Evolutionary conservation across 768 basidiomycete genomes (phyloP), one percentile per base, ranked within the genome.

Genomic region (Leccinum imitatum): DNA sequence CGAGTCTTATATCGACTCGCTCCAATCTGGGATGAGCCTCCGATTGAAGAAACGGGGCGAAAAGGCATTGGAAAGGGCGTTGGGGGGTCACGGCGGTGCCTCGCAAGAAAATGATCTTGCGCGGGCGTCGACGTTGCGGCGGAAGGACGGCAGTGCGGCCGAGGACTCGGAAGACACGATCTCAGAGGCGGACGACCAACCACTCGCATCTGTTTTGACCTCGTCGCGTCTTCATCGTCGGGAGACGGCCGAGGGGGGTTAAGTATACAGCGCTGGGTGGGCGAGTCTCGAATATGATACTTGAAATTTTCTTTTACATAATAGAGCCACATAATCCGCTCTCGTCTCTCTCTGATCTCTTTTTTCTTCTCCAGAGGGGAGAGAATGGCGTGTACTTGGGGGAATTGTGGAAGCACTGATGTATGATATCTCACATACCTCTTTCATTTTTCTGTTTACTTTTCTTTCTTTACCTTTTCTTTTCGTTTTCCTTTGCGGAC

Each of bases 41-140:
- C 86, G 95, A 35, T 77, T 96, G 65, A 93, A 92, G 76, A 93
- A 89, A 73, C 85, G 93, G 56, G 95, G 95, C 31, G 93, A 98
- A 75, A 95, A 92, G 76, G 85, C 83, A 33, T 71, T 90, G 51
- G 87, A 90, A 69, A 77, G 77, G 51, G 86, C 87, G 10, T 9
- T 44, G 7, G n/a, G 44, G 10, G 44, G 44, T 4, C 71, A 88
- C 54, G 77, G 76, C 21, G 70, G 69, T 27, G 62, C 66, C 17
- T 57, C 52, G 7, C 73, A 72, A 19, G 75, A 74, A 7, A 78
- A 77, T 0, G 66, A 72, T 13, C 72, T 69, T 17, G 66, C 39
- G 13, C 61, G 67, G 17, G 65, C 66, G n/a, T 56, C 64, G 50
- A 76, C 73, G 59, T 62, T 75, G 30, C 73, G 76, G 60, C 77